Conservation (phyloP, 2,329 filamentous ascomycete genomes). For the Apiospora aurea region DNA sequence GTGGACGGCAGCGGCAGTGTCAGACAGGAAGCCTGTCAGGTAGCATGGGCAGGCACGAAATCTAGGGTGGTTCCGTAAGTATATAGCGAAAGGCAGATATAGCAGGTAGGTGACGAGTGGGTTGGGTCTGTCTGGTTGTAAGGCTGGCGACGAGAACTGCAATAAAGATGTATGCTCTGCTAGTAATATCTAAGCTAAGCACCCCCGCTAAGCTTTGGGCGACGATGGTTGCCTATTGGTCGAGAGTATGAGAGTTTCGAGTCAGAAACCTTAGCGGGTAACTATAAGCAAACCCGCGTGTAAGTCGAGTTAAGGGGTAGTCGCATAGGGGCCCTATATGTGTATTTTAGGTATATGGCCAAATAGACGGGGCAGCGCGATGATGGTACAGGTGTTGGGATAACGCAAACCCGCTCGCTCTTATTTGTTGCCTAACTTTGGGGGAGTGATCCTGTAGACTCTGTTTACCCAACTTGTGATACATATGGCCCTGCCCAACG, state of each 20-base stretch:
- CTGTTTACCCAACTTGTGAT: neutral
- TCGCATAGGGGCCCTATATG: neutral
- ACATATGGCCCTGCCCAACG: neutral
- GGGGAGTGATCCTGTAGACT: slow-evolving; percentile 14
- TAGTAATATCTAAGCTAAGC: neutral
- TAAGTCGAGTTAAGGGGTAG: neutral
- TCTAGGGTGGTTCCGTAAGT: neutral
- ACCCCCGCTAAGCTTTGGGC: neutral
- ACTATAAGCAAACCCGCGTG: neutral
- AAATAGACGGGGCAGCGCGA: neutral
- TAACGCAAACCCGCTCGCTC: neutral
- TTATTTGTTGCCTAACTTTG: neutral
- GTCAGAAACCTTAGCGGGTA: neutral
- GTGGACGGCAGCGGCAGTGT: neutral
- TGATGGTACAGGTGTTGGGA: neutral
- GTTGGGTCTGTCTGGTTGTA: neutral
- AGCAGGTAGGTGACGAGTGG: neutral
- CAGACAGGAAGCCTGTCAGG: neutral
- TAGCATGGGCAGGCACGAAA: neutral
- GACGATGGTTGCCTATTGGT: neutral
- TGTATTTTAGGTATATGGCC: neutral
- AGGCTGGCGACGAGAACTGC: slow-evolving; percentile 15
- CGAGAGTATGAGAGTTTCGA: neutral
- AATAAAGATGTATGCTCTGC: neutral
- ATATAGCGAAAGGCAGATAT: neutral